Evolutionary conservation across 345 rosid species (phyloP).

Genomic region (Carallia brachiata): DNA sequence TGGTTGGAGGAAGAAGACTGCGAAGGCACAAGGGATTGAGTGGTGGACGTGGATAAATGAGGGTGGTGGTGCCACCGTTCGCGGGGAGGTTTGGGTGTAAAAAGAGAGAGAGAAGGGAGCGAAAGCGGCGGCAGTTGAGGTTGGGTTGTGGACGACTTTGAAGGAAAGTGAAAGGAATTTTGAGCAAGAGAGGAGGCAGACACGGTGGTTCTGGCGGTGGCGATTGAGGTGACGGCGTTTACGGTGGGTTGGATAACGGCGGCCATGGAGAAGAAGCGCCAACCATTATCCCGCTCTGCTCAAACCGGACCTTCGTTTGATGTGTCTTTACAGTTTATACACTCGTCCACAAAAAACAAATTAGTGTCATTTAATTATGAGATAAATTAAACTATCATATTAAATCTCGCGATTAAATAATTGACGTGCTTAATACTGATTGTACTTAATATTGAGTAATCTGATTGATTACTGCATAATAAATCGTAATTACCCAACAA

Average conservation of each 20-base stretch:
- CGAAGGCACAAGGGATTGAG: not conserved
- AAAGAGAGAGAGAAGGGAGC: conserved; percentile 15
- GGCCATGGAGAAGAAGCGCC: conserved; percentile 38
- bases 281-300: conserved; percentile 7
- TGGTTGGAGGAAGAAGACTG: not conserved
- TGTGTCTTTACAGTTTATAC: too few species aligned
- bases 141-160: conserved; percentile 9
- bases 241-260: conserved; percentile 34
- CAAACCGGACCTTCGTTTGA: too few species aligned
- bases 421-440: too few species aligned
- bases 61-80: conserved; percentile 10
- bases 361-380: too few species aligned
- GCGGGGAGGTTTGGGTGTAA: conserved; percentile 13
- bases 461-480: conserved; percentile 24
- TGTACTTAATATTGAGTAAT: too few species aligned
- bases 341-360: too few species aligned
- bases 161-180: conserved; percentile 13
- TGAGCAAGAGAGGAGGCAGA: conserved; percentile 25
- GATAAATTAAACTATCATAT: too few species aligned
- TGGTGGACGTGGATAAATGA: conserved; percentile 17
- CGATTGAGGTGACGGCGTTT: conserved; percentile 9
- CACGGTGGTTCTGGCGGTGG: conserved; percentile 9
- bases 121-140: not conserved
- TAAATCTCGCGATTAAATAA: too few species aligned
- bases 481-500: conserved; percentile 23